A percentile compares a stretch with the other conserved stretches of the same genome.
Conservation (phyloP, 176 grass and related monocot genomes). For the Secale cereale region DNA sequence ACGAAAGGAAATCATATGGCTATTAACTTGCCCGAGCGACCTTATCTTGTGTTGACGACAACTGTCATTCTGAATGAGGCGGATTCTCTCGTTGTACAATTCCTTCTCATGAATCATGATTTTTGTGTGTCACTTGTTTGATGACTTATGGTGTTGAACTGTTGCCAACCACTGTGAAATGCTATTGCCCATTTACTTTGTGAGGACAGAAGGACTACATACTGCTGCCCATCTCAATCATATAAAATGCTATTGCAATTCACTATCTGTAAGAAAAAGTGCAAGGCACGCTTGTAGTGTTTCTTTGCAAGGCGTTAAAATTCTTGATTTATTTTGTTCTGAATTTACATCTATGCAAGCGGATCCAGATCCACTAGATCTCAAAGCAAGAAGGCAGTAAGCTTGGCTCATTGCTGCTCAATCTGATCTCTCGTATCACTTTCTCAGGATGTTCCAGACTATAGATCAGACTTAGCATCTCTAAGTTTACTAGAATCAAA, state of each 20-base stretch:
- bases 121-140: neutral
- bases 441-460: conserved; percentile 77
- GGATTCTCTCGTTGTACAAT: neutral
- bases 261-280: neutral
- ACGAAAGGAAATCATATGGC: neutral
- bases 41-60: neutral
- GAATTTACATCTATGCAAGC: neutral
- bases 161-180: neutral
- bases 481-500: conserved; percentile 67
- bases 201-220: neutral
- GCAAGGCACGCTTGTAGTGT: neutral
- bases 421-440: conserved; percentile 5
- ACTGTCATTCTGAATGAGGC: neutral
- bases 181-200: neutral
- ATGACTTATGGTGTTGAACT: neutral
- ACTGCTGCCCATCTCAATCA: neutral
- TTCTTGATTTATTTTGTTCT: neutral
- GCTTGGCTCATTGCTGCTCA: neutral
- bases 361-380: neutral
- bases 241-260: neutral
- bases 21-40: neutral
- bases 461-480: conserved; percentile 57
- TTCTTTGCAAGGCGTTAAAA: neutral
- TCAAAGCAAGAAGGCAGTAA: neutral
- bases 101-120: neutral